Evolutionary conservation across 2,329 filamentous ascomycete species (phyloP).

Genomic region (Raffaelea arxii): DNA sequence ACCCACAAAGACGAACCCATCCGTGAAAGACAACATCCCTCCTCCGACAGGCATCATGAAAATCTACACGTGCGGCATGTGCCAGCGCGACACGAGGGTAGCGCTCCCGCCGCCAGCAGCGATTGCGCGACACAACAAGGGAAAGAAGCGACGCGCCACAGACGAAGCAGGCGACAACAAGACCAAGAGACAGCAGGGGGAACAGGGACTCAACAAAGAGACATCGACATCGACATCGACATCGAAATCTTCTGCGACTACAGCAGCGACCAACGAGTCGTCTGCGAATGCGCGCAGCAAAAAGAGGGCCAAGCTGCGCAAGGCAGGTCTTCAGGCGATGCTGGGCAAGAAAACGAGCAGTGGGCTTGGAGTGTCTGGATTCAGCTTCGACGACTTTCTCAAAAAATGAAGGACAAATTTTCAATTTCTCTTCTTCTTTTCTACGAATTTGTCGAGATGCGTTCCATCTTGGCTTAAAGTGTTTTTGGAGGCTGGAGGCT

Average conservation of each 20-base stretch:
- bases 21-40: too few species aligned
- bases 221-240: not conserved
- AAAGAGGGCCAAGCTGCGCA: constrained; percentile 55
- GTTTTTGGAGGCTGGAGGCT: not conserved
- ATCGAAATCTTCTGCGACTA: not conserved
- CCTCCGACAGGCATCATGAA: constrained; percentile 26
- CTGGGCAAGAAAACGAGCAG: constrained; percentile 38
- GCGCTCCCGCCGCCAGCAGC: constrained; percentile 26
- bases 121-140: constrained; percentile 16
- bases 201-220: not conserved
- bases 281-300: constrained; percentile 50
- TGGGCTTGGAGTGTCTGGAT: constrained; percentile 25
- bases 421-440: too few species aligned
- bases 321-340: constrained; percentile 56
- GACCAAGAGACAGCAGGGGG: constrained; percentile 3
- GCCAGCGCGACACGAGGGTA: constrained; percentile 32
- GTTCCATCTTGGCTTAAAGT: too few species aligned
- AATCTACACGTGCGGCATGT: constrained; percentile 34
- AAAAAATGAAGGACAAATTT: constrained; percentile 23
- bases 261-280: constrained; percentile 2
- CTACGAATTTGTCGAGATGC: too few species aligned
- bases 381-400: constrained; percentile 50
- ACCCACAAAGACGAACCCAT: not conserved
- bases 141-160: not conserved
- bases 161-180: constrained; percentile 15